Evolutionary conservation across 108 stramenopile species (phyloP).

Genomic region (Bacterosira constricta): DNA sequence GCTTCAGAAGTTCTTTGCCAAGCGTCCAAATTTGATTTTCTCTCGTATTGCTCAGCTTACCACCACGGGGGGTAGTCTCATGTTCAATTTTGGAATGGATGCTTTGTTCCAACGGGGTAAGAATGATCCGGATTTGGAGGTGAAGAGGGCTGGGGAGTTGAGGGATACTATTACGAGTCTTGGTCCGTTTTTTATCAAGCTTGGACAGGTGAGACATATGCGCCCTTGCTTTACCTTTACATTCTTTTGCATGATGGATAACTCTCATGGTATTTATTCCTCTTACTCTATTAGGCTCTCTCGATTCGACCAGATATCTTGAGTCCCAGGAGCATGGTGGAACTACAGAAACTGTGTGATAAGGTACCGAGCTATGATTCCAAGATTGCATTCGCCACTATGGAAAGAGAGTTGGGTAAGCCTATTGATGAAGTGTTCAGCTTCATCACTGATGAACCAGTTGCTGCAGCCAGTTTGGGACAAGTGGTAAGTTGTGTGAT

Average conservation of each 20-base stretch:
- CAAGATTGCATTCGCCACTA: slow-evolving; percentile 87
- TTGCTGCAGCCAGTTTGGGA: slow-evolving; percentile 91
- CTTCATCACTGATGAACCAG: slow-evolving; percentile 92
- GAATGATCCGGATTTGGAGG: slow-evolving; percentile 79
- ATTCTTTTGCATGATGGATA: not conserved
- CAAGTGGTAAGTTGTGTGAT: slow-evolving; percentile 70
- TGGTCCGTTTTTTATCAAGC: slow-evolving; percentile 94
- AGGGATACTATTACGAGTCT: slow-evolving; percentile 88
- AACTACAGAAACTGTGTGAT: slow-evolving; percentile 94
- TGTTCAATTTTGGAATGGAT: slow-evolving; percentile 60
- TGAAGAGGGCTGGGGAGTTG: slow-evolving; percentile 81
- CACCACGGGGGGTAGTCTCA: slow-evolving; percentile 63
- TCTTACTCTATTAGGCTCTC: slow-evolving; percentile 65
- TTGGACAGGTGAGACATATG: slow-evolving; percentile 43
- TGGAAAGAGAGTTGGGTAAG: slow-evolving; percentile 86
- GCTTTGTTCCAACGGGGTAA: slow-evolving; percentile 55
- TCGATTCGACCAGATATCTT: slow-evolving; percentile 93
- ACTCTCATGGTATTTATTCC: not conserved
- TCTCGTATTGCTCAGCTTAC: slow-evolving; percentile 72
- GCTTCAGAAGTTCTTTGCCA: slow-evolving; percentile 79
- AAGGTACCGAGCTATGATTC: slow-evolving; percentile 91
- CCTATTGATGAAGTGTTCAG: slow-evolving; percentile 81
- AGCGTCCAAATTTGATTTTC: slow-evolving; percentile 72
- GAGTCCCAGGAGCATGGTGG: slow-evolving; percentile 90
- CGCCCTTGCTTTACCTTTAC: not conserved